Percentiles rank a stretch among this genome's conserved stretches.
Evolutionary conservation across 805 yeast genomes (phyloP).

Genomic region (Wickerhamiella bombiphila): DNA sequence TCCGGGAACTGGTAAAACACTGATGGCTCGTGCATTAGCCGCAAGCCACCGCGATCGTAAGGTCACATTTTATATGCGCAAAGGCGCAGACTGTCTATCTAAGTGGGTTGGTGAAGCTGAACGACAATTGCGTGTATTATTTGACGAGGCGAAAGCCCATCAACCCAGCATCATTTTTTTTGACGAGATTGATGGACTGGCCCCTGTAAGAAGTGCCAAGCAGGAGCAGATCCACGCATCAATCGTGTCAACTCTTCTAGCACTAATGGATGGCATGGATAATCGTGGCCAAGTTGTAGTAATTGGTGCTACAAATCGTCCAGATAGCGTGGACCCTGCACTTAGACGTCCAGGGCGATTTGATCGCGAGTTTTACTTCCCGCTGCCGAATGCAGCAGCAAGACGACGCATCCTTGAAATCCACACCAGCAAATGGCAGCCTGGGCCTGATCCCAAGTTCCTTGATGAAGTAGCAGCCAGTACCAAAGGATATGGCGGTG

Average conservation of each 20-base stretch:
- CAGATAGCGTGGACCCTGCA: constrained; percentile 98
- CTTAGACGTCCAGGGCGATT: constrained; percentile 93
- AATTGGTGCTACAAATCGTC: constrained; percentile 95
- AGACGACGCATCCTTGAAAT: constrained; percentile 66
- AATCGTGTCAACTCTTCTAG: constrained; percentile 85
- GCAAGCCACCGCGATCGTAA: constrained; percentile 75
- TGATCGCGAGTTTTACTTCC: constrained; percentile 92
- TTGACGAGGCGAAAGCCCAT: constrained; percentile 90
- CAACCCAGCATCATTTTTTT: constrained; percentile 94
- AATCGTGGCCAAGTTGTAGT: constrained; percentile 96
- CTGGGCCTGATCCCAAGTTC: constrained; percentile 47
- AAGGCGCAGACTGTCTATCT: constrained; percentile 92
- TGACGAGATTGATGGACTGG: constrained; percentile 96
- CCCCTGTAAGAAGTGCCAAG: constrained; percentile 93
- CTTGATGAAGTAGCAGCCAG: constrained; percentile 53
- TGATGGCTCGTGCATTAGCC: constrained; percentile 95
- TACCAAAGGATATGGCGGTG: constrained; percentile 97
- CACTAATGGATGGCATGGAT: constrained; percentile 98
- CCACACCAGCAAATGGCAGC: constrained; percentile 82
- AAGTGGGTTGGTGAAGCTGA: constrained; percentile 99
- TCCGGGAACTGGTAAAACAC: constrained; percentile 97
- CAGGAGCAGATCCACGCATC: constrained; percentile 98
- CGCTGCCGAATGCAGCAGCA: constrained; percentile 72
- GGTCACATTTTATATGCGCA: constrained; percentile 93
- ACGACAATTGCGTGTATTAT: constrained; percentile 73